Conservation (phyloP, 2,329 filamentous ascomycete species). For the Pseudopithomyces chartarum region DNA sequence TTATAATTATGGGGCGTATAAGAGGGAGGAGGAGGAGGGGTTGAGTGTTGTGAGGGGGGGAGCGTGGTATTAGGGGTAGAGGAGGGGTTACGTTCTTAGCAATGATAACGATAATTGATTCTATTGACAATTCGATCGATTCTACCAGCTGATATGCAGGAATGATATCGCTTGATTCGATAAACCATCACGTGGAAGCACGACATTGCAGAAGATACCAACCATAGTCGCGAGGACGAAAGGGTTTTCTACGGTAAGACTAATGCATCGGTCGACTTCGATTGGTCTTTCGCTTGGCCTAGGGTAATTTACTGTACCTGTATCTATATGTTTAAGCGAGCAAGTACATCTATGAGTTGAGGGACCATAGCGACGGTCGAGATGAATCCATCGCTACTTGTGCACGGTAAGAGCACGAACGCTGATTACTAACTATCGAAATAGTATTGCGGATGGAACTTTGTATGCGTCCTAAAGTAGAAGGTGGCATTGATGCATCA, state of each 20-base stretch:
- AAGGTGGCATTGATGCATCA: slow-evolving; percentile 37
- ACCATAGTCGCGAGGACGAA: slow-evolving; percentile 49
- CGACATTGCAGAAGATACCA: slow-evolving; percentile 48
- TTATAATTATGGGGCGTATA: no score
- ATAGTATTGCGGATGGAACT: slow-evolving; percentile 36
- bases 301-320: slow-evolving; percentile 46
- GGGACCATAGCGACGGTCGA: slow-evolving; percentile 29
- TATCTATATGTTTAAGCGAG: no score
- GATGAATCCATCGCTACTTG: slow-evolving; percentile 34
- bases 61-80: no score
- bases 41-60: no score
- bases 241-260: slow-evolving; percentile 48
- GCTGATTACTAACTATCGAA: slow-evolving; percentile 31
- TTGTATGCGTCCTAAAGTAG: slow-evolving; percentile 55
- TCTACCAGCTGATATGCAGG: no score
- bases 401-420: slow-evolving; percentile 34
- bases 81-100: no score
- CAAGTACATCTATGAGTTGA: slow-evolving; percentile 46
- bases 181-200: slow-evolving; percentile 42
- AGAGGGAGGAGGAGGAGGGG: no score
- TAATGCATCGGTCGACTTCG: slow-evolving; percentile 49
- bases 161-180: background rate
- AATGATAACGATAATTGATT: no score
- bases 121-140: no score
- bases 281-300: slow-evolving; percentile 44